Evolutionary conservation across 768 basidiomycete genomes (phyloP).

Genomic region (Tricholoma sp.): DNA sequence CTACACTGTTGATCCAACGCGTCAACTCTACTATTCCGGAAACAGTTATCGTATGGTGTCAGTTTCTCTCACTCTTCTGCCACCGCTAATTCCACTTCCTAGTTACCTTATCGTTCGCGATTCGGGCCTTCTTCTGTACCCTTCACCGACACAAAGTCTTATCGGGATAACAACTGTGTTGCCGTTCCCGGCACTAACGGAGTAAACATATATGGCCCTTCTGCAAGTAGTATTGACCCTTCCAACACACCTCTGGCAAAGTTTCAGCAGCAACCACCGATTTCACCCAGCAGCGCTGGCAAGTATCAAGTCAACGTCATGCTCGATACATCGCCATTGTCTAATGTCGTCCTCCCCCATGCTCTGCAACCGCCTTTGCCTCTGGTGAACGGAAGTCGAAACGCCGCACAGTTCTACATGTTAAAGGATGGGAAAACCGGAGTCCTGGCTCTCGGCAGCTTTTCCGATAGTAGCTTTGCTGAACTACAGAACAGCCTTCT

Average conservation of each 20-base stretch:
- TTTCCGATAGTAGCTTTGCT: constrained; percentile 40
- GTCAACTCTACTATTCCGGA: constrained; percentile 32
- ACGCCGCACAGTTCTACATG: constrained; percentile 51
- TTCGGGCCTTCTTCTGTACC: constrained; percentile 37
- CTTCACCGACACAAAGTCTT: constrained; percentile 47
- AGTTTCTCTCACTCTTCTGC: not conserved
- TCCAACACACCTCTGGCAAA: constrained; percentile 23
- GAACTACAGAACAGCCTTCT: constrained; percentile 38
- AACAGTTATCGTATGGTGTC: constrained; percentile 37
- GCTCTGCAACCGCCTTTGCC: constrained; percentile 30
- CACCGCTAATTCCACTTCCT: constrained; percentile 1
- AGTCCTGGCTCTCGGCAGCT: constrained; percentile 54
- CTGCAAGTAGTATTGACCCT: constrained; percentile 6
- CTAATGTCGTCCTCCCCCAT: constrained; percentile 39
- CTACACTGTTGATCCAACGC: constrained; percentile 41
- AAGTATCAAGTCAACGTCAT: constrained; percentile 44
- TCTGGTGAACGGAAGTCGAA: constrained; percentile 39
- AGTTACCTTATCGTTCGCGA: constrained; percentile 58
- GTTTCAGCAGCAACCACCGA: constrained; percentile 36
- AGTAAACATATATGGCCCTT: constrained; percentile 27
- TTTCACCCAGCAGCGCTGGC: constrained; percentile 23
- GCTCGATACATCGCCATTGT: constrained; percentile 39
- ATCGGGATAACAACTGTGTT: constrained; percentile 48
- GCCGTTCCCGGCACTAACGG: constrained; percentile 47
- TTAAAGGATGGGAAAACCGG: constrained; percentile 49